Evolutionary conservation across 2,329 filamentous ascomycete species (phyloP).

Genomic region (Daldinia sp.): DNA sequence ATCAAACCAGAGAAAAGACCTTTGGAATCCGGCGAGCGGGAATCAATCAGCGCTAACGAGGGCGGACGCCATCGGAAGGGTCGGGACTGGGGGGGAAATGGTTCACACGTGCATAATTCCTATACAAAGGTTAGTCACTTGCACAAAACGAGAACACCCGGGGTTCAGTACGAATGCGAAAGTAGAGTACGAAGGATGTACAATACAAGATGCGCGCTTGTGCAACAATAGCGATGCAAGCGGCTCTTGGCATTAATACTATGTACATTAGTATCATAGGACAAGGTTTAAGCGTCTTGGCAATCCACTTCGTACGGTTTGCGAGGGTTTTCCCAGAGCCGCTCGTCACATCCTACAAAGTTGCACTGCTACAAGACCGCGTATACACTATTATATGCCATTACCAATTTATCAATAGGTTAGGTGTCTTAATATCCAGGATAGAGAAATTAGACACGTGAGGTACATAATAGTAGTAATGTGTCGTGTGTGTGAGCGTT

Average conservation of each 20-base stretch:
- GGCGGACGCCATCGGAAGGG: conserved; percentile 29
- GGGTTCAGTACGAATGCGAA: conserved; percentile 15
- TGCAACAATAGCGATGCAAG: conserved; percentile 34
- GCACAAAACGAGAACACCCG: conserved; percentile 4
- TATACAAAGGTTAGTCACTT: conserved; percentile 1
- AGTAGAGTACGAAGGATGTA: conserved; percentile 21
- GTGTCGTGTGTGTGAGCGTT: conserved; percentile 15
- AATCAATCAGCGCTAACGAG: conserved; percentile 20
- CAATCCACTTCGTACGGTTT: conserved; percentile 16
- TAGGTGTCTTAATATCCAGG: conserved; percentile 25
- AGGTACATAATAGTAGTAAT: conserved; percentile 16
- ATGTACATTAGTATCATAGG: conserved; percentile 17
- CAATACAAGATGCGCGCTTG: conserved; percentile 28
- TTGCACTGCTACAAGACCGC: conserved; percentile 2
- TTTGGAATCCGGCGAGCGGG: conserved; percentile 22
- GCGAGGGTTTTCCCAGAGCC: conserved; percentile 28
- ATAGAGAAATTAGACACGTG: conserved; percentile 30
- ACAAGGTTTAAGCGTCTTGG: conserved; percentile 18
- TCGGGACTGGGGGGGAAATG: conserved; percentile 23
- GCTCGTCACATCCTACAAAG: conserved; percentile 17
- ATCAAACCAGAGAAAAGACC: conserved; percentile 17
- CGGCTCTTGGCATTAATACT: conserved; percentile 25
- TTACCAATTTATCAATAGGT: neutral
- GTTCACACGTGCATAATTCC: conserved; percentile 22
- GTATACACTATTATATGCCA: neutral